Conservation (phyloP, 1,139 yeast genomes). For the Meyerozyma guilliermondii region DNA sequence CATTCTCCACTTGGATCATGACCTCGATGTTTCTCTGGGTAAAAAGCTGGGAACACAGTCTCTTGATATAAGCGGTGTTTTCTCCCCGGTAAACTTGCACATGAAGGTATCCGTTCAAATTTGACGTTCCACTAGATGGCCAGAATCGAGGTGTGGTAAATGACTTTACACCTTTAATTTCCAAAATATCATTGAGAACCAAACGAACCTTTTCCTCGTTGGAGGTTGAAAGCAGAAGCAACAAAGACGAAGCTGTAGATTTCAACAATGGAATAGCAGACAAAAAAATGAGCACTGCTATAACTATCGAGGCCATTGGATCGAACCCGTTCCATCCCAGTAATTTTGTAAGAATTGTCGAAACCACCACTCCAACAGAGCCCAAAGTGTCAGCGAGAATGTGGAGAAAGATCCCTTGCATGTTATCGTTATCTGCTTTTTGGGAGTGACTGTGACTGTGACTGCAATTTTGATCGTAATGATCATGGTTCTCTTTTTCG, state of each 20-base stretch:
- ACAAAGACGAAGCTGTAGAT: conserved; percentile 71
- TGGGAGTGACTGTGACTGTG: conserved; percentile 10
- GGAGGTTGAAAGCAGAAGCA: conserved; percentile 53
- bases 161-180: conserved; percentile 75
- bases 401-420: conserved; percentile 92
- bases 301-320: conserved; percentile 85
- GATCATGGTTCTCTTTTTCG: neutral
- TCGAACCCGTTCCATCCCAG: conserved; percentile 70
- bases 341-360: conserved; percentile 63
- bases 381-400: conserved; percentile 94
- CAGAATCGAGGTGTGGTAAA: conserved; percentile 89
- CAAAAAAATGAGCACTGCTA: conserved; percentile 71
- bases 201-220: conserved; percentile 58
- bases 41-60: conserved; percentile 51
- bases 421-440: conserved; percentile 58
- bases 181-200: conserved; percentile 60
- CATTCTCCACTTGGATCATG: conserved; percentile 58
- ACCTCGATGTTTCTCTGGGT: conserved; percentile 33
- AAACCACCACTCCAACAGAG: conserved; percentile 89
- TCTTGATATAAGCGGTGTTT: conserved; percentile 55
- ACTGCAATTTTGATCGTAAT: conserved; percentile 10
- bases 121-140: conserved; percentile 50
- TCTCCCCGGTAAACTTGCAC: conserved; percentile 67
- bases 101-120: conserved; percentile 57
- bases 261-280: conserved; percentile 82